phyloP scores from a whole-genome alignment of 257 asterid genomes.

The Parsonsia alboflavescens region DNA sequence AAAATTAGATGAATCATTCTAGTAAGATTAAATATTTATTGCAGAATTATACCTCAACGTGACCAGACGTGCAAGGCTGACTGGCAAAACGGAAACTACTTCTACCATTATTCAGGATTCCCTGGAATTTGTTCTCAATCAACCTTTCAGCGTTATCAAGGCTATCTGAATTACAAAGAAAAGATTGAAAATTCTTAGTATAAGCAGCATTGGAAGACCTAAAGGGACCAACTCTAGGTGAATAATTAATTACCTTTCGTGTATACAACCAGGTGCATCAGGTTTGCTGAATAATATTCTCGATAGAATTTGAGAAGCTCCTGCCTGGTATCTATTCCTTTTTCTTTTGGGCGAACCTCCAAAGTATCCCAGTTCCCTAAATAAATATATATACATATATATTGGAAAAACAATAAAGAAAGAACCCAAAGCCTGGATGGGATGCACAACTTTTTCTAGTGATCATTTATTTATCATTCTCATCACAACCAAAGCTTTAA shows the following conservation, averaged over 20 bases:
- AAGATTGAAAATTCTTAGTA: no score
- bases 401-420: background rate
- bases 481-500: background rate
- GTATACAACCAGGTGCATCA: slow-evolving; percentile 89
- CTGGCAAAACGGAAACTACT: slow-evolving; percentile 53
- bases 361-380: slow-evolving; percentile 92
- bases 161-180: slow-evolving; percentile 42
- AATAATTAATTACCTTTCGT: slow-evolving; percentile 52
- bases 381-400: no score
- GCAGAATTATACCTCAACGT: slow-evolving; percentile 55
- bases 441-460: background rate
- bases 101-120: slow-evolving; percentile 59
- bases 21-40: background rate
- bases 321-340: slow-evolving; percentile 76
- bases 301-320: slow-evolving; percentile 78
- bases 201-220: no score
- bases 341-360: slow-evolving; percentile 81
- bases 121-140: slow-evolving; percentile 71
- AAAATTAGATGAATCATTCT: background rate
- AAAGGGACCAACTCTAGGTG: background rate
- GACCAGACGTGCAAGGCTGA: slow-evolving; percentile 72
- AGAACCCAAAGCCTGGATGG: background rate
- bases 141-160: slow-evolving; percentile 71
- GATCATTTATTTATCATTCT: background rate
- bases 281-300: slow-evolving; percentile 83